phyloP scores from a whole-genome alignment of 2,329 filamentous ascomycete genomes.

The Aspergillus latus region DNA sequence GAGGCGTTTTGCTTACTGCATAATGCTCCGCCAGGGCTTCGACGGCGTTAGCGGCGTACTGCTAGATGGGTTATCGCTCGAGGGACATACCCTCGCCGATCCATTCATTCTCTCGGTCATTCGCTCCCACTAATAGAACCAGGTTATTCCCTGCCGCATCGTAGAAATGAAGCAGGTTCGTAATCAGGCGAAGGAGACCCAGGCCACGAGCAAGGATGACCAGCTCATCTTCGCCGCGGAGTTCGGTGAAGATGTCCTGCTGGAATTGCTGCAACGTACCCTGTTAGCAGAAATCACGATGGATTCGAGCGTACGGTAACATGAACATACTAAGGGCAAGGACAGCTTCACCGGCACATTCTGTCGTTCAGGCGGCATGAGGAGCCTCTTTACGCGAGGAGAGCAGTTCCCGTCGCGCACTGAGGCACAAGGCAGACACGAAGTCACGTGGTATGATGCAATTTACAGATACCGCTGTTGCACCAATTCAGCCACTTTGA shows the following conservation, averaged over 20 bases:
- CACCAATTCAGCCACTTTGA: no score
- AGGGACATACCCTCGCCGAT: constrained; percentile 69
- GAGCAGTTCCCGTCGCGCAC: constrained; percentile 17
- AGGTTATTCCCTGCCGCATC: constrained; percentile 94
- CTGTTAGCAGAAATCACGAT: constrained; percentile 14
- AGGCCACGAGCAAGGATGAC: constrained; percentile 89
- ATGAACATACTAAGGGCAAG: constrained; percentile 54
- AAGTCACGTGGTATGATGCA: constrained; percentile 28
- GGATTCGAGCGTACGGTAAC: background rate
- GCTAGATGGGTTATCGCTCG: background rate
- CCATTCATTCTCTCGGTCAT: constrained; percentile 93
- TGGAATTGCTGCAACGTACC: constrained; percentile 67
- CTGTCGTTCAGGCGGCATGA: constrained; percentile 45
- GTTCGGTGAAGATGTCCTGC: constrained; percentile 89
- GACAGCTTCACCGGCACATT: constrained; percentile 61
- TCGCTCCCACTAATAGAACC: constrained; percentile 82
- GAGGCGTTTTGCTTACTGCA: constrained; percentile 78
- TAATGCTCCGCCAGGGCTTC: constrained; percentile 86
- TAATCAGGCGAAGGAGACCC: constrained; percentile 85
- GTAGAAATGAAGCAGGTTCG: constrained; percentile 95
- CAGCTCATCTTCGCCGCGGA: constrained; percentile 87
- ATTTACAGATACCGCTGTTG: background rate
- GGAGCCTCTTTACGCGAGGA: constrained; percentile 29
- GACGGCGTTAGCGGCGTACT: constrained; percentile 14
- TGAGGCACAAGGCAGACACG: constrained; percentile 17